Percentiles rank a stretch among this genome's conserved stretches.
These are phyloP conservation scores for Smallanthus sonchifolius DNA, from an alignment of 129 eudicot genomes.

Conservation along the genomic window DNA sequence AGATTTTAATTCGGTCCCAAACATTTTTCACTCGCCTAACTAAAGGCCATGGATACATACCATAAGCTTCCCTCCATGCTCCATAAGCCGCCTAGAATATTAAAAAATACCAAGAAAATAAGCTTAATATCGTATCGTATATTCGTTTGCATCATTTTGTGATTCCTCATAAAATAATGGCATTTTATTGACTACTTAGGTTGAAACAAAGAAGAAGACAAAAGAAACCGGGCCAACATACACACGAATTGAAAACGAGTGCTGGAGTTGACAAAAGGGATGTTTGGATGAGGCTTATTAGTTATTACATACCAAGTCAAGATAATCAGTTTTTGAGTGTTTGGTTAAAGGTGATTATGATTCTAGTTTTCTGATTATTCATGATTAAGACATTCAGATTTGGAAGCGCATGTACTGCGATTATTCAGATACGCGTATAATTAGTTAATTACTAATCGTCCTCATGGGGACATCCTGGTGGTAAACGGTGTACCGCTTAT, in stretches of 20 bases:
- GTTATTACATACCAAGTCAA: not conserved
- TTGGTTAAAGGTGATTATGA: not conserved
- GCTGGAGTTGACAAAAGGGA: not conserved
- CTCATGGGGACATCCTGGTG: too few relatives aligned
- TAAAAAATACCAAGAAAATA: not conserved
- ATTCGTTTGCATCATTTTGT: not conserved
- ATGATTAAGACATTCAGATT: not conserved
- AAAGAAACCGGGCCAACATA: not conserved
- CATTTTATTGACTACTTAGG: not conserved
- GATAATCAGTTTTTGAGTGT: not conserved
- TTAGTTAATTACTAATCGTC: not conserved
- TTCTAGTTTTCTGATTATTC: not conserved
- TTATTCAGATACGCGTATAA: not conserved
- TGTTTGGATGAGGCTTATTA: not conserved
- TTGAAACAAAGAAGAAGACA: not conserved
- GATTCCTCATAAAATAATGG: not conserved
- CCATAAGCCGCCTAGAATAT: conserved; percentile 56
- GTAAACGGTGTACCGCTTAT: too few relatives aligned
- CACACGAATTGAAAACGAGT: not conserved
- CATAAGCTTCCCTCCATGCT: conserved; percentile 67
- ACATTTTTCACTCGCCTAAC: conserved; percentile 57
- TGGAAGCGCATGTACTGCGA: not conserved
- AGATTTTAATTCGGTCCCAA: conserved; percentile 53
- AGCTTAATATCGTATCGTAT: not conserved
- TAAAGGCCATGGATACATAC: conserved; percentile 77